These are phyloP conservation scores for Orbilia blumenaviensis DNA, from an alignment of 2,329 filamentous ascomycete species.

Conservation along the genomic window DNA sequence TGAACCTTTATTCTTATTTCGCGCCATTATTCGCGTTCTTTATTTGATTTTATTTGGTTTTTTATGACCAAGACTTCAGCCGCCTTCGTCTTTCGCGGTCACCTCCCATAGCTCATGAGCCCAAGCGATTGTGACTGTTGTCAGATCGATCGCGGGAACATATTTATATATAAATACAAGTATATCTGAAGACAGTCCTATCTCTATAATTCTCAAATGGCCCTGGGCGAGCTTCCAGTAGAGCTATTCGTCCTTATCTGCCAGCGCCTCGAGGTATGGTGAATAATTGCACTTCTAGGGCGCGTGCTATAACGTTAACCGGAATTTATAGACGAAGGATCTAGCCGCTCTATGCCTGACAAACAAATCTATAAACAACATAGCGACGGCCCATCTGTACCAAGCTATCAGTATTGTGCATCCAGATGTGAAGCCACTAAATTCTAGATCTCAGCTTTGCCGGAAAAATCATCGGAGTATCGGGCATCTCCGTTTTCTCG, in stretches of 20 bases:
- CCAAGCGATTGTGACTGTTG: too few species aligned
- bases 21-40: too few species aligned
- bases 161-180: too few species aligned
- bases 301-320: too few species aligned
- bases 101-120: too few species aligned
- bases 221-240: not conserved
- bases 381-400: not conserved
- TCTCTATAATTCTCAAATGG: too few species aligned
- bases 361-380: not conserved
- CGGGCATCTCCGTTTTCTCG: not conserved
- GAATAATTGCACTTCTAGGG: not conserved
- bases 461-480: not conserved
- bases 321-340: not conserved
- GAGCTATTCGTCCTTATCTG: not conserved
- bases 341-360: not conserved
- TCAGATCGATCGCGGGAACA: not conserved
- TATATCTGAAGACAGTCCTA: too few species aligned
- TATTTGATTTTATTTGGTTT: too few species aligned
- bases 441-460: not conserved
- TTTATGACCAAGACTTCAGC: too few species aligned
- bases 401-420: not conserved
- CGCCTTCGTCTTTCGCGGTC: too few species aligned
- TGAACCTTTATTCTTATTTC: too few species aligned
- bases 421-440: not conserved
- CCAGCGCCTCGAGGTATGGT: not conserved